Base-by-base conservation (phyloP, 164 flowering plant genomes). In the Sedum album region DNA sequence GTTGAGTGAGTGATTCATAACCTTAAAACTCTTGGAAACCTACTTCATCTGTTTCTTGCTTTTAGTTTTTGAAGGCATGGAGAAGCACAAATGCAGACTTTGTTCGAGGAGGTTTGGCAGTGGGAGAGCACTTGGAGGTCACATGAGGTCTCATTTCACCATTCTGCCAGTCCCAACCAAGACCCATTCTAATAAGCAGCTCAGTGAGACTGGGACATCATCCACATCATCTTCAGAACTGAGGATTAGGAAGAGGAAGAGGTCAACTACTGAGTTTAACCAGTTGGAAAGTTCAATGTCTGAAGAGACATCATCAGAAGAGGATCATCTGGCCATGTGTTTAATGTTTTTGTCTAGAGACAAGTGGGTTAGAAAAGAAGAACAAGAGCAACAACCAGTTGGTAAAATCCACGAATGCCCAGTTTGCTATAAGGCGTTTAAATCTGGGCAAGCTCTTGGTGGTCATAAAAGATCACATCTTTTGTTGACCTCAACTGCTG, bases 381-480 rank as follows among this genome's bases (percentile, higher is more conserved):
- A 57, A 9, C 48, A 62, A 11, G 20, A 28, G 0, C 62, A 33
- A 28, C 13, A 13, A 17, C 46, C 46, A 41, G 46, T 41, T 41
- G 65, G 25, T 31, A 79, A 60, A 66, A 66, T 74, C 26, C 78
- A 73, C 31, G 75, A 77, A 31, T 83, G 87, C 69, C 83, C 82
- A 33, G 76, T 70, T 69, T 83, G 87, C 42, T 73, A 1, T 31
- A 75, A 69, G 38, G 77, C 82, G 42, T 83, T 83, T 42, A 73
- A 73, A 23, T 82, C 85, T 15, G 87, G 87, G 0, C 87, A 83
- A 73, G 87, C 87, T 1, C 77, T 83, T 39, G 87, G 87, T 30
- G 87, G 87, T 1, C 87, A 84, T 70, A 84, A 82, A 65, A 76
- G 80, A 76, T 75, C 83, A 53, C 83, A 80, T 46, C 35, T 76